Evolutionary conservation across 768 basidiomycete species (phyloP).

Genomic region (Infundibulicybe gibba): DNA sequence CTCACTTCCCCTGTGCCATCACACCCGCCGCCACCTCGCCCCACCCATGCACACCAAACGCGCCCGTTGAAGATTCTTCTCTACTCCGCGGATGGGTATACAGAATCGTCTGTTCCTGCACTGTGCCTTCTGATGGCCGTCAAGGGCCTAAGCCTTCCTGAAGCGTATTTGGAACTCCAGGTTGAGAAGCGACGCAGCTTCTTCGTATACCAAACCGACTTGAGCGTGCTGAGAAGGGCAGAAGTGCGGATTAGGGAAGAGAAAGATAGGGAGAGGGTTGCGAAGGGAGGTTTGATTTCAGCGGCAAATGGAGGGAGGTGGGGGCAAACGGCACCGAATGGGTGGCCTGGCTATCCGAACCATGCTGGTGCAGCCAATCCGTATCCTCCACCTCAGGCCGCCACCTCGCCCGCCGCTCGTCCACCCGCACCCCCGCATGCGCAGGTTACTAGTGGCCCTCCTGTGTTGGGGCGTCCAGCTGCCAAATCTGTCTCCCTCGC

Average conservation of each 20-base stretch:
- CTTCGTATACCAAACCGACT: constrained; percentile 86
- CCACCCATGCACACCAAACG: constrained; percentile 32
- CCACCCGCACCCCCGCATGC: background rate
- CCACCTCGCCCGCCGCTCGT: constrained; percentile 5
- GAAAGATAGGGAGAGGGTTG: constrained; percentile 30
- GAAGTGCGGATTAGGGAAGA: constrained; percentile 51
- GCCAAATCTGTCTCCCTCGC: constrained; percentile 51
- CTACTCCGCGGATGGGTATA: constrained; percentile 87
- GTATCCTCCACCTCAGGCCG: constrained; percentile 7
- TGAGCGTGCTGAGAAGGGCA: constrained; percentile 66
- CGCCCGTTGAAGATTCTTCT: constrained; percentile 73
- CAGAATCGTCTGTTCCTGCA: constrained; percentile 87
- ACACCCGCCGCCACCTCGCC: constrained; percentile 10
- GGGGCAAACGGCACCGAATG: background rate
- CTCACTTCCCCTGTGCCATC: constrained; percentile 26
- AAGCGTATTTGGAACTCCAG: constrained; percentile 92
- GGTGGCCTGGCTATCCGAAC: constrained; percentile 5
- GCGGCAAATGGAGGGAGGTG: constrained; percentile 25
- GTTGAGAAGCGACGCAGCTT: constrained; percentile 77
- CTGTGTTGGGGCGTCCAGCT: constrained; percentile 25
- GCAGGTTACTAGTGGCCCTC: constrained; percentile 16
- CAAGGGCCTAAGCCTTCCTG: constrained; percentile 64
- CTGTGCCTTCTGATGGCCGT: constrained; percentile 84
- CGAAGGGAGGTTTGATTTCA: constrained; percentile 14
- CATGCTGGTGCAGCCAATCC: constrained; percentile 5